Percentiles rank a stretch among this genome's conserved stretches.
Conservation (phyloP, 371 early-diverging fungal genomes). For the Gilbertella persicaria region DNA sequence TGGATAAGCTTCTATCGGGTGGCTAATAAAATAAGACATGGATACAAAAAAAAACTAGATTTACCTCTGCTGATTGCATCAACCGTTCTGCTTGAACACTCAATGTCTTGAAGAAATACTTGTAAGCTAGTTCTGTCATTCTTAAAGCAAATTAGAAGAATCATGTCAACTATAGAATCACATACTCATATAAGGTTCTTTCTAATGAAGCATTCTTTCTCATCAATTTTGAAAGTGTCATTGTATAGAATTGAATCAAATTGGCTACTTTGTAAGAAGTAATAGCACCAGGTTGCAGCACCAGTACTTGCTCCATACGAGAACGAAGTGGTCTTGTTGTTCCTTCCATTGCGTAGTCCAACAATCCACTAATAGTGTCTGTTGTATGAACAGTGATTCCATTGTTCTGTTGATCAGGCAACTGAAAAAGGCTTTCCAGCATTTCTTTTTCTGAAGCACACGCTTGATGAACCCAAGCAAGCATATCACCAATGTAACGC, state of each 20-base stretch:
- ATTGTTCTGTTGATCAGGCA: slow-evolving; percentile 11
- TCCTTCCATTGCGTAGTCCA: slow-evolving; percentile 78
- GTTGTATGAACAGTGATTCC: slow-evolving; percentile 13
- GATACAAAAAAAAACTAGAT: neutral
- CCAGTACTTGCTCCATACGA: slow-evolving; percentile 78
- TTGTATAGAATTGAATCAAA: slow-evolving; percentile 76
- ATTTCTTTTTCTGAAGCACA: slow-evolving; percentile 87
- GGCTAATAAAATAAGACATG: slow-evolving; percentile 32
- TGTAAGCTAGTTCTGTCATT: slow-evolving; percentile 65
- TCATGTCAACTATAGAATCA: neutral
- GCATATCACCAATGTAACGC: slow-evolving; percentile 91
- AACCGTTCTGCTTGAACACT: slow-evolving; percentile 66
- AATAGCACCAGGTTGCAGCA: slow-evolving; percentile 69
- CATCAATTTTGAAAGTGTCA: slow-evolving; percentile 65
- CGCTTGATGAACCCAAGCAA: slow-evolving; percentile 95
- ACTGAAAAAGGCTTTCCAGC: slow-evolving; percentile 72
- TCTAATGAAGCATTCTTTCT: slow-evolving; percentile 59
- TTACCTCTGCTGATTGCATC: slow-evolving; percentile 59
- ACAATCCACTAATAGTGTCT: slow-evolving; percentile 47
- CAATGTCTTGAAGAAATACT: slow-evolving; percentile 70
- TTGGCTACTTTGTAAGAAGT: slow-evolving; percentile 72
- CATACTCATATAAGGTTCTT: slow-evolving; percentile 62
- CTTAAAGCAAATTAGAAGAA: slow-evolving; percentile 27
- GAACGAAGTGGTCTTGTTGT: slow-evolving; percentile 76
- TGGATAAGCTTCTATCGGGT: slow-evolving; percentile 60